Conservation (phyloP, 495 filamentous ascomycete genomes). For the Penicillium angulare region DNA sequence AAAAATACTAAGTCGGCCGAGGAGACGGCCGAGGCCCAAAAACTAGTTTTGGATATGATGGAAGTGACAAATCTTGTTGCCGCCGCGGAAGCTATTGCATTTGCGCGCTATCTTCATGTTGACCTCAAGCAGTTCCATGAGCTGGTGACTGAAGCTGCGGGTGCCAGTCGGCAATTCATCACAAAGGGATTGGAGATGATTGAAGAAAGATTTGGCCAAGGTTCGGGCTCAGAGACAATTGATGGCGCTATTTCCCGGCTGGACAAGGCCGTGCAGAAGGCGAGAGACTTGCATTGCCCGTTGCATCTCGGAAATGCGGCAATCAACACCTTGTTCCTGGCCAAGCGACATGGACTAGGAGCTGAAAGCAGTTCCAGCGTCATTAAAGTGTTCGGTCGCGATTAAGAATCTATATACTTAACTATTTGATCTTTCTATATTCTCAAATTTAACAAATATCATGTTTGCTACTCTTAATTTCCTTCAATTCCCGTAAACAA, state of each 20-base stretch:
- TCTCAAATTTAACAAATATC: too few species aligned
- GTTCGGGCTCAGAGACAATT: constrained; percentile 46
- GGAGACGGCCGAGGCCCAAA: constrained; percentile 35
- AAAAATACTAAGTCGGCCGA: constrained; percentile 21
- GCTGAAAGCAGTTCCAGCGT: constrained; percentile 33
- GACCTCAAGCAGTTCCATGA: constrained; percentile 64
- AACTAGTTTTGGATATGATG: constrained; percentile 59
- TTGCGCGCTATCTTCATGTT: constrained; percentile 60
- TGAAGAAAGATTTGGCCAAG: constrained; percentile 28
- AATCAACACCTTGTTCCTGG: constrained; percentile 36
- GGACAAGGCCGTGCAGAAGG: constrained; percentile 58
- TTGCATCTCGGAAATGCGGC: constrained; percentile 43
- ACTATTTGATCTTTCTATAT: background rate
- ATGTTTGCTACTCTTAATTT: too few species aligned
- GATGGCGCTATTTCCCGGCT: constrained; percentile 55
- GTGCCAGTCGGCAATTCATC: constrained; percentile 60
- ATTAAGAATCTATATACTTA: background rate
- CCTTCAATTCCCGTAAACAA: too few species aligned
- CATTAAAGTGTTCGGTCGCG: constrained; percentile 10
- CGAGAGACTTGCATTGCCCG: constrained; percentile 50
- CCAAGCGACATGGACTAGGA: constrained; percentile 32
- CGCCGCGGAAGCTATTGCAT: constrained; percentile 64
- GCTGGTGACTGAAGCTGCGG: constrained; percentile 69
- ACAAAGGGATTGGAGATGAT: constrained; percentile 56
- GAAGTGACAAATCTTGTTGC: constrained; percentile 63